Base-by-base conservation (phyloP, 108 stramenopile species). In the Craspedostauros australis region DNA sequence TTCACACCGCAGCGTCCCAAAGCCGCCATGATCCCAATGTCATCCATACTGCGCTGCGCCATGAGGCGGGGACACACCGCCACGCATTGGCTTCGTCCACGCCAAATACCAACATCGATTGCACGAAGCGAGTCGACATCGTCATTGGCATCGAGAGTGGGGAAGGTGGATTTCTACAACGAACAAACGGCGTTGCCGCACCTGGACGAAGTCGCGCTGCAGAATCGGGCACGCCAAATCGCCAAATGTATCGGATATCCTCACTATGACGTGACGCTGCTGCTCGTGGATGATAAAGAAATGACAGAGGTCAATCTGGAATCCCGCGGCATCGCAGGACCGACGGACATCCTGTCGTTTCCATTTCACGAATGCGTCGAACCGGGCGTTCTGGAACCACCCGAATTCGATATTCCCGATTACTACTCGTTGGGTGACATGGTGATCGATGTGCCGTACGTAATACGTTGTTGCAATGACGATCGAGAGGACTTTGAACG, bases 341-440 rank as follows among this genome's bases (percentile, higher is more conserved):
- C 86, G 0, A 94, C 95, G 0, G 95, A 96, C 44, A 82, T 96
- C 36, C 54, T 96, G 15, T 86, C 83, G 16, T 96, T 93, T 59
- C 88, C 87, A 16, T 78, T 92, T 52, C 68, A 70, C 39, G 74
- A 84, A 0, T 44, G 46, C 18, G 18, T 36, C 6, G 36, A 64
- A 41, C 84, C 90, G 2, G 90, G 90, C 7, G 50, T 69, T 23
- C 48, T 91, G 52, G 53, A 61, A 15, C 70, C 78, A 25, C 85
- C 84, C 4, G 67, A 75, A 29, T 80, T 86, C 55, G 78, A 84
- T 54, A 57, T 80, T 24, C 73, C 65, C 2, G 92, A 91, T 25
- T 83, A 77, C 44, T 92, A 92, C 47, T 75, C 74, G 46, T 60
- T 96, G 39, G 95, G 95, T 16, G 95, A 96, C 46, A 84, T 96